Base-by-base conservation (phyloP, 495 filamentous ascomycete species). In the Neurospora terricola region DNA sequence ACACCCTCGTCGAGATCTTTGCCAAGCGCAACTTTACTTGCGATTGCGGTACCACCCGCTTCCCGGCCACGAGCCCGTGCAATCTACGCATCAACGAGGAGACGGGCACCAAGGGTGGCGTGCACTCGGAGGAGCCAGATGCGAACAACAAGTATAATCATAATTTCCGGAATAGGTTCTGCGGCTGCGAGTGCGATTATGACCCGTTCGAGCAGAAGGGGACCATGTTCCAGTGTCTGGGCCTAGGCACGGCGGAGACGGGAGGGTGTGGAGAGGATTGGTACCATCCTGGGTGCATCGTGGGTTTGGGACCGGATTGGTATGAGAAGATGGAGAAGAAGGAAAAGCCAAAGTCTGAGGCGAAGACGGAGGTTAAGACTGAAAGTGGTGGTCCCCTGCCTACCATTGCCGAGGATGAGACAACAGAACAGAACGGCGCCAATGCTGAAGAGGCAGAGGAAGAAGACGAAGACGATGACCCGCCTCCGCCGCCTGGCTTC, bases 141-240 rank as follows among this genome's bases (percentile, higher is more conserved):
- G 78, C 86, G 10, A 90, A 87, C 70, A 98, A 98, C 86, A 89
- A 87, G 76, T 98, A 98, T 82, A 96, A 97, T 77, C 91, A 97
- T 42, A 99, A 99, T 81, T 98, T 95, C 75, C 88, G 88, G 75
- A 97, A 97, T 75, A 87, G 88, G 70, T 99, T 98, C 82, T 99
- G 96, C 80, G 93, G 91, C 14, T 99, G 96, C 78, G 89, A 87
- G 37, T 89, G 93, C 77, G 86, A 93, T 70, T 99, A 99, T 78
- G 90, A 96, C 77, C 88, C 94, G 0, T 84, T 93, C 48, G 84
- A 90, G 78, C 93, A 99, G 81, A 94, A 93, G 76, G 96, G 96
- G 2, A 98, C 94, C n/a, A 99, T 99, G 96, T 98, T 95, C 79
- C 96, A 99, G 82, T 99, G 96, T 80, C 80, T 98, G 3, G 94